A percentile compares a stretch with the other conserved stretches of the same genome.
These are phyloP conservation scores for Aspergillus latus DNA, from an alignment of 2,329 filamentous ascomycete species.

Conservation along the genomic window DNA sequence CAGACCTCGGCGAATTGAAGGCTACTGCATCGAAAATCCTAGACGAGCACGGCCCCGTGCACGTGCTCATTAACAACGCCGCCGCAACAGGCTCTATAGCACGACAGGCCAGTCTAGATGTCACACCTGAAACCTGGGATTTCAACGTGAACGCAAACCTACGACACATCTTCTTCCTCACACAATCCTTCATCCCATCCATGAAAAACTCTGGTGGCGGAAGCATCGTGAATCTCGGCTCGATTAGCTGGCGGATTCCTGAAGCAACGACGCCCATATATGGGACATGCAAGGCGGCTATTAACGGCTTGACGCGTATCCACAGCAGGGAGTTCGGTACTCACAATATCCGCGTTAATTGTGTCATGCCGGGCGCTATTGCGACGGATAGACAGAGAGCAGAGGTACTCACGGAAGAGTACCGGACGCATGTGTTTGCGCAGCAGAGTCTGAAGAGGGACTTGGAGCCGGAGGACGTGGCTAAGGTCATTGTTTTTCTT, in stretches of 20 bases:
- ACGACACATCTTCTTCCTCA: constrained; percentile 48
- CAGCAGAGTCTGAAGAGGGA: constrained; percentile 48
- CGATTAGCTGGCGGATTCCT: constrained; percentile 42
- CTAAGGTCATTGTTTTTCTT: constrained; percentile 49
- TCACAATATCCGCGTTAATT: constrained; percentile 47
- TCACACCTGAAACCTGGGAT: constrained; percentile 48
- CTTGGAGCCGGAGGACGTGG: constrained; percentile 44
- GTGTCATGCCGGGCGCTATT: constrained; percentile 52
- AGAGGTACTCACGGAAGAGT: constrained; percentile 47
- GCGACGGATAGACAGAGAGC: constrained; percentile 48
- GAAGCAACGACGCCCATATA: constrained; percentile 36
- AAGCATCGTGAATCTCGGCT: constrained; percentile 46
- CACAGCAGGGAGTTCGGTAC: constrained; percentile 41
- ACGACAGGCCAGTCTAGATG: constrained; percentile 20
- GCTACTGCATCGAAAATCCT: constrained; percentile 36
- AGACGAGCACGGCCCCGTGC: constrained; percentile 24
- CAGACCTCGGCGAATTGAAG: constrained; percentile 31
- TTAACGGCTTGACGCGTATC: constrained; percentile 42
- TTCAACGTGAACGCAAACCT: constrained; percentile 48
- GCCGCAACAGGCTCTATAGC: constrained; percentile 18
- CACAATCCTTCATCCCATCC: constrained; percentile 39
- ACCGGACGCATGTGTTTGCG: constrained; percentile 33
- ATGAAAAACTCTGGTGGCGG: constrained; percentile 34
- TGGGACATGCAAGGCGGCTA: constrained; percentile 41
- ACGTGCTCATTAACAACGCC: constrained; percentile 44